These are phyloP conservation scores for Tricholoma saponaceum DNA, from an alignment of 768 basidiomycete genomes.

Conservation along the genomic window DNA sequence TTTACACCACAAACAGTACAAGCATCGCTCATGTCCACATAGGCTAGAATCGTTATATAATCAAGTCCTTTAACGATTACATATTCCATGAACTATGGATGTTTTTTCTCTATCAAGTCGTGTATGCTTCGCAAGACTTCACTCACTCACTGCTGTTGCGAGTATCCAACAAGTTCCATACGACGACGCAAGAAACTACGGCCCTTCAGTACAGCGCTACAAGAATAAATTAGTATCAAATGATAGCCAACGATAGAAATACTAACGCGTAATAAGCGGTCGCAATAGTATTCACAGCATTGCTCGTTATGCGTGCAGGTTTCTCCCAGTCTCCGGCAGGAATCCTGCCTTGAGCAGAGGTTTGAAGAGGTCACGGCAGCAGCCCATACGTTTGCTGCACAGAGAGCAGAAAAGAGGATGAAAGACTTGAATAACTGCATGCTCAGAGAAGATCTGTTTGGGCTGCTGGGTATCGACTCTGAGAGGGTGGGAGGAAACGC, in stretches of 20 bases:
- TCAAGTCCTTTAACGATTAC: too few relatives aligned
- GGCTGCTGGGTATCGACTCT: neutral
- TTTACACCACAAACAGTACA: too few relatives aligned
- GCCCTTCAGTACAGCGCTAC: neutral
- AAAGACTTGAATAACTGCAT: neutral
- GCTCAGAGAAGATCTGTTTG: neutral
- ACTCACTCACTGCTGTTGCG: neutral
- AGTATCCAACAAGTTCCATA: neutral
- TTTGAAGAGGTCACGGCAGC: neutral
- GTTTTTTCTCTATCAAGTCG: neutral
- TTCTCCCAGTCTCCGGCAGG: neutral
- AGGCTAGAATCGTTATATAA: too few relatives aligned
- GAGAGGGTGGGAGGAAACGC: neutral
- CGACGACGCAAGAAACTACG: neutral
- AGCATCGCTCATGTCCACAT: too few relatives aligned
- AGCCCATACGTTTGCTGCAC: neutral
- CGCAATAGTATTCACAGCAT: neutral
- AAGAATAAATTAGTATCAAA: neutral
- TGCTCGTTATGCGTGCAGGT: neutral
- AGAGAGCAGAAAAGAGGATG: neutral
- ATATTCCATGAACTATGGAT: neutral
- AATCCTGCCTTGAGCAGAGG: neutral
- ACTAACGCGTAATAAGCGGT: neutral
- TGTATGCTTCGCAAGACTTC: neutral
- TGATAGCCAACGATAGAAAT: too few relatives aligned